Evolutionary conservation across 2,329 filamentous ascomycete species (phyloP).

Genomic region (Bisporella sp.): DNA sequence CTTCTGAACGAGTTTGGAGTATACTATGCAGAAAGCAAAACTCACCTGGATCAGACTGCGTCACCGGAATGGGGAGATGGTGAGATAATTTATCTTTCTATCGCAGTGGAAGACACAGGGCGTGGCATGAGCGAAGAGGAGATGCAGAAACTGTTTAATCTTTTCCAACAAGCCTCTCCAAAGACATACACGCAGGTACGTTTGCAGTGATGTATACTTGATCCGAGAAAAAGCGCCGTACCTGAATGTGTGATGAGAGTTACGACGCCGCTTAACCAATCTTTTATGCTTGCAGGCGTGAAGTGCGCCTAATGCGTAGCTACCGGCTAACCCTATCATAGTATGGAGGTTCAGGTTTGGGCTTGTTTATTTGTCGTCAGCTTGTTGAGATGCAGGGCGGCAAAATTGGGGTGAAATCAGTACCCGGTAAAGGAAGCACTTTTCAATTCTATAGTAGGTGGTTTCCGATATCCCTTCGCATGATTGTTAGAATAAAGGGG

Average conservation of each 20-base stretch:
- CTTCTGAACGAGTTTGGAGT: conserved; percentile 37
- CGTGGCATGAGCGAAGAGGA: conserved; percentile 65
- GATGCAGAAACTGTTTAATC: conserved; percentile 68
- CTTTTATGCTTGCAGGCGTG: too few species aligned
- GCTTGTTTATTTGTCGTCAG: conserved; percentile 72
- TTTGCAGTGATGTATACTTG: too few species aligned
- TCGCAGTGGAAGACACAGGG: conserved; percentile 72
- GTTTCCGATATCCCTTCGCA: conserved; percentile 12
- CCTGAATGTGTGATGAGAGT: too few species aligned
- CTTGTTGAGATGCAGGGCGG: conserved; percentile 75
- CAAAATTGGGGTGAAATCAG: conserved; percentile 67
- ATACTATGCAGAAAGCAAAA: conserved; percentile 28
- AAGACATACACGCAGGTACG: conserved; percentile 51
- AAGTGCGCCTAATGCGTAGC: too few species aligned
- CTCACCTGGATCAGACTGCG: conserved; percentile 18
- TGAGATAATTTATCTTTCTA: conserved; percentile 62
- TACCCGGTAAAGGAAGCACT: conserved; percentile 61
- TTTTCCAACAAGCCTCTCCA: conserved; percentile 68
- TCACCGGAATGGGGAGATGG: conserved; percentile 56
- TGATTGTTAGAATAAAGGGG: conserved; percentile 10
- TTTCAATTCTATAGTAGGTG: conserved; percentile 64
- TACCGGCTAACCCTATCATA: conserved; percentile 35
- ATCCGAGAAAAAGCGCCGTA: too few species aligned
- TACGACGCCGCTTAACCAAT: too few species aligned
- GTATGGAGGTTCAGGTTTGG: conserved; percentile 73